phyloP scores from a whole-genome alignment of 108 stramenopile species.

The Fragilariopsis cylindrus region DNA sequence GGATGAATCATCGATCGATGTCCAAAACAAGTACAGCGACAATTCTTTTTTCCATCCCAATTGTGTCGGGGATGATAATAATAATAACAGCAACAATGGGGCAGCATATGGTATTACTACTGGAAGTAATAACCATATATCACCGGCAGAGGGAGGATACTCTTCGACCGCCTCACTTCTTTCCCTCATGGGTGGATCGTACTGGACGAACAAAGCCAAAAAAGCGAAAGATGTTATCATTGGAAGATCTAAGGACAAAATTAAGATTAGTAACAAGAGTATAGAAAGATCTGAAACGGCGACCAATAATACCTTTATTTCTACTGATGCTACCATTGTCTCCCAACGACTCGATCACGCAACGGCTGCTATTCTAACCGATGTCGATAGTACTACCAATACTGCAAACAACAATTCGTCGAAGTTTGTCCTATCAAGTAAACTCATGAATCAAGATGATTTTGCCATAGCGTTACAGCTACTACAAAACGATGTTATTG shows the following conservation, averaged over 20 bases:
- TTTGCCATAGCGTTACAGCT: constrained; percentile 82
- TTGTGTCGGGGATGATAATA: background rate
- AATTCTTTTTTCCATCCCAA: background rate
- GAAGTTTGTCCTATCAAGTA: constrained; percentile 27
- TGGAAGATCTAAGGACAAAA: constrained; percentile 1
- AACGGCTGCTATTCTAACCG: constrained; percentile 57
- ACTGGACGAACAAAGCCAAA: constrained; percentile 36
- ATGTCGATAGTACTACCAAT: constrained; percentile 36
- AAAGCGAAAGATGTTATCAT: constrained; percentile 31
- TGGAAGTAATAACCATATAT: background rate
- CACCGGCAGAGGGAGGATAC: constrained; percentile 12
- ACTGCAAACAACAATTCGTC: constrained; percentile 28
- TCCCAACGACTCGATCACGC: constrained; percentile 55
- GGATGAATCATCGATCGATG: background rate
- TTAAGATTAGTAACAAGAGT: background rate
- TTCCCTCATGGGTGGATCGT: constrained; percentile 32
- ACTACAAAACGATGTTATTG: constrained; percentile 79
- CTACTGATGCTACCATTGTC: constrained; percentile 39
- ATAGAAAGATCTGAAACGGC: background rate
- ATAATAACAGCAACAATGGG: background rate
- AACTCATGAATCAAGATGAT: constrained; percentile 49
- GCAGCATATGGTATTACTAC: background rate
- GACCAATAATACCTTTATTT: constrained; percentile 1
- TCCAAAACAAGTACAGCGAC: background rate
- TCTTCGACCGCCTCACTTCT: constrained; percentile 30